Base-by-base conservation (phyloP, 1,139 yeast genomes). In the Geotrichum phurueaensis region DNA sequence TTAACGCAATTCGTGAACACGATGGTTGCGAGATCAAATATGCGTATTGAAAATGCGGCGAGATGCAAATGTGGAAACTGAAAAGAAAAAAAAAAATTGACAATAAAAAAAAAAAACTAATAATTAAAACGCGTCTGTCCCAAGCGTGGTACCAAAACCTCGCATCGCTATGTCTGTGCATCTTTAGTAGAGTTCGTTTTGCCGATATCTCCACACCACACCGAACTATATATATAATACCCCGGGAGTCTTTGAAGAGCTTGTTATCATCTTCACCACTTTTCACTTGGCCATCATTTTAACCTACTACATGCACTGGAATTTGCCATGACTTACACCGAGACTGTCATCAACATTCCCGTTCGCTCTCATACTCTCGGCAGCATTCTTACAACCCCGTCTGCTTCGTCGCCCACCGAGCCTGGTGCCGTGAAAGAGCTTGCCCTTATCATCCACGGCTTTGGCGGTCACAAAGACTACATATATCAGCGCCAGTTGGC, bases 391-490 rank as follows among this genome's bases (percentile, higher is more conserved):
- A 54, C 58, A 5, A 33, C n/a, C 15, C 58, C 58, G 20, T 10
- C 29, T 15, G 15, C 57, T 33, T 4, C 39, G 5, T n/a, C 22
- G 22, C 18, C 50, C 9, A 15, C 45, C 39, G 27, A 45, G 22
- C 7, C n/a, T 13, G 29, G 23, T 13, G 6, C 53, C 18, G 25
- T n/a, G n/a, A 51, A 53, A 29, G 60, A 47, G n/a, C 36, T 54
- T 25, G 57, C 57, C 9, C 23, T 59, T 18, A 57, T 61, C 15
- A 51, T 59, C 25, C 64, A 61, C 49, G 64, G 64, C 29, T 59
- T 59, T 55, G 56, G 51, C 1, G 64, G 64, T 10, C 64, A 61
- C 36, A 61, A 59, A 50, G 64, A 61, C 51, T 61, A 61, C 54
- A 56, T 61, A 47, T 61, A 61, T 27, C 62, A 57, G 25, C 53